A percentile compares a stretch with the other conserved stretches of the same genome.
These are phyloP conservation scores for Hirsutella minnesotensis DNA, from an alignment of 2,329 filamentous ascomycete genomes.

Conservation along the genomic window DNA sequence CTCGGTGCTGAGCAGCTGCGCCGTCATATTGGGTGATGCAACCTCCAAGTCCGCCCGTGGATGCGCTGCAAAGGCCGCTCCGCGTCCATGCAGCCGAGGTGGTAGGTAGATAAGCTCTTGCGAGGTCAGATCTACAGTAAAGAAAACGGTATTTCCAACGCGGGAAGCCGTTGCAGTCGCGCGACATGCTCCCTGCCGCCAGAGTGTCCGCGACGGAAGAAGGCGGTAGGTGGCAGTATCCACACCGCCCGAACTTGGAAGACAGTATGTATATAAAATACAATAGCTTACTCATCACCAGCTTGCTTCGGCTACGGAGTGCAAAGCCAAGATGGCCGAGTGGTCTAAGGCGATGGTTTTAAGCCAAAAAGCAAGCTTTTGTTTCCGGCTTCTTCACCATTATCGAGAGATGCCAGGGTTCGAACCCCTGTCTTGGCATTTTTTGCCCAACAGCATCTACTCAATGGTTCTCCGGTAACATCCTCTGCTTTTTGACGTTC, in stretches of 20 bases:
- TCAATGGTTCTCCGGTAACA: too few species aligned
- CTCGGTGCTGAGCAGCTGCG: conserved; percentile 79
- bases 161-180: too few species aligned
- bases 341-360: conserved; percentile 14
- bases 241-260: conserved; percentile 3
- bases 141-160: too few species aligned
- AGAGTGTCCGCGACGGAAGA: not conserved
- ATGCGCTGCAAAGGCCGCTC: conserved; percentile 10
- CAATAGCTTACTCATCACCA: not conserved
- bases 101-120: not conserved
- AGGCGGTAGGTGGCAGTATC: conserved; percentile 2
- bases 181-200: too few species aligned
- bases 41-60: conserved; percentile 11
- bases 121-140: not conserved
- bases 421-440: conserved; percentile 14
- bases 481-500: too few species aligned
- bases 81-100: conserved; percentile 14
- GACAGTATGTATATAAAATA: not conserved
- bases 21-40: conserved; percentile 56
- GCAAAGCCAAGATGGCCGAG: conserved; percentile 13
- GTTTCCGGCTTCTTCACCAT: conserved; percentile 7
- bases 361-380: conserved; percentile 3
- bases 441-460: not conserved
- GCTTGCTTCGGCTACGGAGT: not conserved
- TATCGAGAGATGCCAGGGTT: conserved; percentile 14